Percentiles rank a stretch among this genome's conserved stretches.
Conservation (phyloP, 2,329 filamentous ascomycete genomes). For the Exophiala phaeomuriformis region DNA sequence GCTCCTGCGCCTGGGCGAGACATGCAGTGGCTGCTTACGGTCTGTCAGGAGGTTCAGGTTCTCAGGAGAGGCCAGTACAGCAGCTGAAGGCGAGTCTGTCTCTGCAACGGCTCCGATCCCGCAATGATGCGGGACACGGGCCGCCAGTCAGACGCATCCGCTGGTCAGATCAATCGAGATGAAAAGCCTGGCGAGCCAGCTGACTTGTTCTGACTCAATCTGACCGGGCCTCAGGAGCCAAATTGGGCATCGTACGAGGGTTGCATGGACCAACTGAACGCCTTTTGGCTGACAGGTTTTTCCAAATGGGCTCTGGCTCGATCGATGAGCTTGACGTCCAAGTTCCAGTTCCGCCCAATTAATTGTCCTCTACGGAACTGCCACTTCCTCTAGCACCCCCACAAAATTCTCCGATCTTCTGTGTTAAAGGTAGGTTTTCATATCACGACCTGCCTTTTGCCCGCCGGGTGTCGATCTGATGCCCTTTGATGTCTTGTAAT, state of each 20-base stretch:
- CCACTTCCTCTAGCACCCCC: constrained; percentile 17
- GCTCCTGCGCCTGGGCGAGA: too few species aligned
- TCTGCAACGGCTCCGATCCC: too few species aligned
- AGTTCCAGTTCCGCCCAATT: constrained; percentile 7
- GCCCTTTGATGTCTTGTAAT: not conserved
- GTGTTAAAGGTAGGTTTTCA: not conserved
- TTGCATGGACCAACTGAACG: not conserved
- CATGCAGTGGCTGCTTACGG: too few species aligned
- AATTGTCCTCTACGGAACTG: not conserved
- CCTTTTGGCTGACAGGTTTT: not conserved
- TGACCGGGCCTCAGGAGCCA: not conserved
- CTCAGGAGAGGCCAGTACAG: not conserved
- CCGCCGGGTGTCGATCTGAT: not conserved
- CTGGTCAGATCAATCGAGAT: not conserved
- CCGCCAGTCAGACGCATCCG: not conserved
- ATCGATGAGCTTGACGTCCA: not conserved
- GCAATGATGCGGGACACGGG: not conserved
- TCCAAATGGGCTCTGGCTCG: not conserved
- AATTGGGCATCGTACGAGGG: constrained; percentile 3
- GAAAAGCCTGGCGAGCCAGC: not conserved
- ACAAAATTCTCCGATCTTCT: constrained; percentile 7
- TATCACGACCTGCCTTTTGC: not conserved
- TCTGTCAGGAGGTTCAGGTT: too few species aligned
- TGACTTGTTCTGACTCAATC: not conserved
- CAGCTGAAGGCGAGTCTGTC: not conserved